Evolutionary conservation across 495 filamentous ascomycete species (phyloP).

Genomic region (Penicillium egyptiacum): DNA sequence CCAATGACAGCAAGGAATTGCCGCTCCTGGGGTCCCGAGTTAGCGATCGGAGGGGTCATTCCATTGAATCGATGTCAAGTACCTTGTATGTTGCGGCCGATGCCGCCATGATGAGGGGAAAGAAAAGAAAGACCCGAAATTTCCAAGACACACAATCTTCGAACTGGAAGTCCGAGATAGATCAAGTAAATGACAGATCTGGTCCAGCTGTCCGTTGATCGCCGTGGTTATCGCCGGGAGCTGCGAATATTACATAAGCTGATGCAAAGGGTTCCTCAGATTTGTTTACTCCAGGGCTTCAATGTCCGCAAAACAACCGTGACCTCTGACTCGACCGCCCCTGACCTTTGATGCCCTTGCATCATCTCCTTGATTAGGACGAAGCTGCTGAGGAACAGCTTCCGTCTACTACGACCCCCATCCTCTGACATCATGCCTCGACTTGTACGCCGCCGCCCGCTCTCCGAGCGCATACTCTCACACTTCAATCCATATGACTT

Average conservation of each 20-base stretch:
- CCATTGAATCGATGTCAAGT: conserved; percentile 16
- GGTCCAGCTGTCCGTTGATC: conserved; percentile 14
- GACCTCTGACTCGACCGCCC: conserved; percentile 2
- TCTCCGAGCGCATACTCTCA: conserved; percentile 71
- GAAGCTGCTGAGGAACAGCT: conserved; percentile 29
- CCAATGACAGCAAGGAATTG: conserved; percentile 97
- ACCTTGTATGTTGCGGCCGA: conserved; percentile 44
- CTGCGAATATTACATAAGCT: conserved; percentile 27
- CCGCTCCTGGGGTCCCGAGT: conserved; percentile 61
- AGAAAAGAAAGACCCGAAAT: not conserved
- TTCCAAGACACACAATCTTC: not conserved
- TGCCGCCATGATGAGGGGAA: conserved; percentile 35
- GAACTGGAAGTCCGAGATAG: not conserved
- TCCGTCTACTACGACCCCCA: conserved; percentile 9
- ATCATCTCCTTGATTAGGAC: conserved; percentile 7
- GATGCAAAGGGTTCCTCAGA: conserved; percentile 24
- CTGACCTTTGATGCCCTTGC: conserved; percentile 15
- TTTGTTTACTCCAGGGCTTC: conserved; percentile 20
- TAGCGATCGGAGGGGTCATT: conserved; percentile 24
- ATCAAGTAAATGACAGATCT: conserved; percentile 7
- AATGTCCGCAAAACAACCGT: conserved; percentile 9
- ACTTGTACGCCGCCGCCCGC: conserved; percentile 75
- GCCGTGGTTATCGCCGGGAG: conserved; percentile 28
- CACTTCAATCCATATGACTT: conserved; percentile 87
- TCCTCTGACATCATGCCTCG: conserved; percentile 58